phyloP scores from a whole-genome alignment of 441 rosid genomes.

The Arabidopsis hybrid region DNA sequence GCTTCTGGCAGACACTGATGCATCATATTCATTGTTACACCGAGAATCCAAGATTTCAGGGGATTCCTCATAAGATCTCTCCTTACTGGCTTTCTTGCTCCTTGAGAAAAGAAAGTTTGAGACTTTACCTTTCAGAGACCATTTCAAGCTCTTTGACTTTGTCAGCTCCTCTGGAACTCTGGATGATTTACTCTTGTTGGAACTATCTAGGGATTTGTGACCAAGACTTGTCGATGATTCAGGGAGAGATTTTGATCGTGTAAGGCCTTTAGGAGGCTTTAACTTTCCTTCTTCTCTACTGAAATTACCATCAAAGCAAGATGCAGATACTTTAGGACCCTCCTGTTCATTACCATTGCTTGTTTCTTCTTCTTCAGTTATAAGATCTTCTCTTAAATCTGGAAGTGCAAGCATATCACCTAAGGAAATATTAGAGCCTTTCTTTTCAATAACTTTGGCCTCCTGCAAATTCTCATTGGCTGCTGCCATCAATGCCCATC shows the following conservation, averaged over 20 bases:
- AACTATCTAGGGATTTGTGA: slow-evolving; percentile 45
- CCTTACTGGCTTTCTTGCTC: slow-evolving; percentile 69
- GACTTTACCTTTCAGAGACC: slow-evolving; percentile 75
- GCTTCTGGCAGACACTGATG: slow-evolving; percentile 45
- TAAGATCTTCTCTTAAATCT: slow-evolving; percentile 53
- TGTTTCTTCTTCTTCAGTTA: slow-evolving; percentile 51
- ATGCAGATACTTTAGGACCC: slow-evolving; percentile 54
- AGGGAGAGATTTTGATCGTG: slow-evolving; percentile 79
- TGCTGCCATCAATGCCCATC: slow-evolving; percentile 87
- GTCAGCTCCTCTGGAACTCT: slow-evolving; percentile 59
- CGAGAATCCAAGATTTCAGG: slow-evolving; percentile 50
- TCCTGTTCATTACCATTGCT: slow-evolving; percentile 44
- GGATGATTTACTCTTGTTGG: slow-evolving; percentile 43
- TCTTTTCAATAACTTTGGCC: slow-evolving; percentile 45
- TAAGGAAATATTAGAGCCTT: slow-evolving; percentile 80
- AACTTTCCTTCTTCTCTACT: slow-evolving; percentile 52
- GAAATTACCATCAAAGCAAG: slow-evolving; percentile 50
- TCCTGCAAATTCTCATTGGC: slow-evolving; percentile 64
- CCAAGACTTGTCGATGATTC: slow-evolving; percentile 50
- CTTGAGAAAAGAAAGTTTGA: slow-evolving; percentile 83
- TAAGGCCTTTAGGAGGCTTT: slow-evolving; percentile 57
- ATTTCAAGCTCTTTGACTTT: slow-evolving; percentile 69
- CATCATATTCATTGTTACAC: slow-evolving; percentile 47
- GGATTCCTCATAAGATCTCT: slow-evolving; percentile 50
- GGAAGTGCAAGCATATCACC: slow-evolving; percentile 98